These are phyloP conservation scores for Filobasidium floriforme DNA, from an alignment of 768 basidiomycete species.

Conservation along the genomic window DNA sequence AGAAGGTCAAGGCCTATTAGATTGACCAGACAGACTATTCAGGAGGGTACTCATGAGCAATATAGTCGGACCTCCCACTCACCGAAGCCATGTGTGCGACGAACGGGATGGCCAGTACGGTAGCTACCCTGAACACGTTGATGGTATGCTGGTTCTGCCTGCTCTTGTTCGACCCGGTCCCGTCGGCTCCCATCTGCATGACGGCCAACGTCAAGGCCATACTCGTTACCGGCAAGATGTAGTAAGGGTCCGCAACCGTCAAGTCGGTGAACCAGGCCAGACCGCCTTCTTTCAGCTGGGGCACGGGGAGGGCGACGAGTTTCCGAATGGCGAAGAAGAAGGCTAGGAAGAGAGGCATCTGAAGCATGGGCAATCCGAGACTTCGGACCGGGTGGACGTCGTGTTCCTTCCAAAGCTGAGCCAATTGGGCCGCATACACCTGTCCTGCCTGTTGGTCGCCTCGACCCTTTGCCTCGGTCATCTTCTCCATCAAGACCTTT, in stretches of 20 bases:
- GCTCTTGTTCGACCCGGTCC: conserved; percentile 45
- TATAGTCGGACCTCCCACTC: conserved; percentile 37
- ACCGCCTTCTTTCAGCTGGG: conserved; percentile 70
- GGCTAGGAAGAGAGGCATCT: conserved; percentile 68
- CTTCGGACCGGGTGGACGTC: conserved; percentile 58
- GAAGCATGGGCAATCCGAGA: conserved; percentile 57
- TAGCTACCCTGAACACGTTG: conserved; percentile 60
- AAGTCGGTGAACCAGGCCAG: conserved; percentile 67
- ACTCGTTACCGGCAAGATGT: conserved; percentile 59
- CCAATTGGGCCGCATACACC: conserved; percentile 50
- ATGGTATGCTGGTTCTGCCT: conserved; percentile 59
- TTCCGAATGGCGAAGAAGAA: conserved; percentile 73
- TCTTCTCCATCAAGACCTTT: conserved; percentile 52
- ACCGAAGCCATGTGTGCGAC: conserved; percentile 62
- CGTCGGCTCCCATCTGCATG: conserved; percentile 54
- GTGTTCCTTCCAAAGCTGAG: conserved; percentile 56
- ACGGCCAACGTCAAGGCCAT: conserved; percentile 61
- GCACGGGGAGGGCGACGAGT: conserved; percentile 64
- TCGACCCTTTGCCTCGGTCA: conserved; percentile 48
- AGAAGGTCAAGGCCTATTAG: conserved; percentile 55
- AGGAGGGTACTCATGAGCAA: neutral
- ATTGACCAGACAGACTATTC: neutral
- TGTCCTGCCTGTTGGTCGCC: conserved; percentile 49
- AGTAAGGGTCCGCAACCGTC: conserved; percentile 67
- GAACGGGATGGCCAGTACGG: conserved; percentile 52